A percentile compares a stretch with the other conserved stretches of the same genome.
Evolutionary conservation across 106 monocot species (phyloP).

Genomic region (Dioscorea dumetorum): DNA sequence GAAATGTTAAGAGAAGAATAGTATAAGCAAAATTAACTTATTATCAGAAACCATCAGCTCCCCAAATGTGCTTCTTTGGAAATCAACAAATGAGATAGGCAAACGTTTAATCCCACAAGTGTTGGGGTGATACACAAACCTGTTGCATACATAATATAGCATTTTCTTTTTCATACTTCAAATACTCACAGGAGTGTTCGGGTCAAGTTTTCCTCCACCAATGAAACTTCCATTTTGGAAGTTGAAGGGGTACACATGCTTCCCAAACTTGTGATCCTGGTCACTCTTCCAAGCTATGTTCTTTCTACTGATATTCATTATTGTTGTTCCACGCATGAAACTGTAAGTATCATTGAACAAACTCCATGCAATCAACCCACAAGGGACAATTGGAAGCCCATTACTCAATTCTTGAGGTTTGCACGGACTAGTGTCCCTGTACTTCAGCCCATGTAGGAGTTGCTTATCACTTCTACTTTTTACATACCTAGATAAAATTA

Average conservation of each 20-base stretch:
- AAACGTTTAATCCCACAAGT: too few species aligned
- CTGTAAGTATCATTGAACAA: slow-evolving; percentile 83
- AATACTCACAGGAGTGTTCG: slow-evolving; percentile 66
- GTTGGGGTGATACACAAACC: too few species aligned
- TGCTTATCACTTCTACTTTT: slow-evolving; percentile 87
- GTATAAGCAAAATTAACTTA: too few species aligned
- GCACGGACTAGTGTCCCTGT: slow-evolving; percentile 55
- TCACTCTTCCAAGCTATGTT: slow-evolving; percentile 88
- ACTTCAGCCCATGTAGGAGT: slow-evolving; percentile 47
- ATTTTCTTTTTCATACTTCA: background rate
- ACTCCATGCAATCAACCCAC: slow-evolving; percentile 96
- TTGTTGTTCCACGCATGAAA: slow-evolving; percentile 29
- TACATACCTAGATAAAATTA: slow-evolving; percentile 51
- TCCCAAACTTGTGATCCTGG: slow-evolving; percentile 68
- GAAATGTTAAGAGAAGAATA: too few species aligned
- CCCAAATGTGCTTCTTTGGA: too few species aligned
- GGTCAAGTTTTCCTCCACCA: slow-evolving; percentile 72
- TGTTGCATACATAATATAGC: too few species aligned
- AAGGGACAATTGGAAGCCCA: slow-evolving; percentile 78
- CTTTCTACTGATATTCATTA: slow-evolving; percentile 48
- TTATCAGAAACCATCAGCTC: too few species aligned
- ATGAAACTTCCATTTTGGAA: slow-evolving; percentile 80
- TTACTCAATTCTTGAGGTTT: slow-evolving; percentile 43
- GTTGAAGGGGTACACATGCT: slow-evolving; percentile 82
- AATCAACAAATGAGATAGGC: too few species aligned